Evolutionary conservation across 164 flowering plant species (phyloP).

Genomic region (Buxus sempervirens): DNA sequence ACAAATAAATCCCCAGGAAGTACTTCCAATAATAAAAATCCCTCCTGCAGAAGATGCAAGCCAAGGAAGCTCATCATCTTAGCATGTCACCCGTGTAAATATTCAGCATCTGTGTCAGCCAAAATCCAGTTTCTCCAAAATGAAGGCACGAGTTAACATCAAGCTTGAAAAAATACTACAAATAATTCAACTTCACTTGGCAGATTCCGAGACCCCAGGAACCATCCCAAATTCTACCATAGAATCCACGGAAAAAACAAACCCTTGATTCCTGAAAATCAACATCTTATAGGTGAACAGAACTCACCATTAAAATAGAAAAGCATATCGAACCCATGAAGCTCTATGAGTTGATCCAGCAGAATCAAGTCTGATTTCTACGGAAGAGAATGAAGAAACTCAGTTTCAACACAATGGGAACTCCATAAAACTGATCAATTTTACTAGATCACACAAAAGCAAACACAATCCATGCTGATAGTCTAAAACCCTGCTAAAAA

Average conservation of each 20-base stretch:
- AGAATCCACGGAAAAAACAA: slow-evolving; percentile 4
- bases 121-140: slow-evolving; percentile 8
- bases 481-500: background rate
- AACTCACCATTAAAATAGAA: background rate
- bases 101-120: background rate
- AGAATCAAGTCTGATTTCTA: background rate
- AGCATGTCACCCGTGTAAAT: background rate
- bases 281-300: background rate
- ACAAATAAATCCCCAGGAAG: background rate
- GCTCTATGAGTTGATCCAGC: background rate
- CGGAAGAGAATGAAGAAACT: background rate
- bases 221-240: background rate
- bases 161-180: background rate
- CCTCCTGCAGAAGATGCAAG: background rate
- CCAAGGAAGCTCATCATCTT: background rate
- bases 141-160: background rate
- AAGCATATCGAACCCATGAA: background rate
- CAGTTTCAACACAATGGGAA: background rate
- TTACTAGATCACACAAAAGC: background rate
- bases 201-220: slow-evolving; percentile 1
- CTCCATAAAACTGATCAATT: background rate
- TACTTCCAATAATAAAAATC: background rate
- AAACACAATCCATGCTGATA: background rate
- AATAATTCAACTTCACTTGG: background rate
- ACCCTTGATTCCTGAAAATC: background rate